Conservation (phyloP, 345 rosid species). For the Ceriops decandra region DNA sequence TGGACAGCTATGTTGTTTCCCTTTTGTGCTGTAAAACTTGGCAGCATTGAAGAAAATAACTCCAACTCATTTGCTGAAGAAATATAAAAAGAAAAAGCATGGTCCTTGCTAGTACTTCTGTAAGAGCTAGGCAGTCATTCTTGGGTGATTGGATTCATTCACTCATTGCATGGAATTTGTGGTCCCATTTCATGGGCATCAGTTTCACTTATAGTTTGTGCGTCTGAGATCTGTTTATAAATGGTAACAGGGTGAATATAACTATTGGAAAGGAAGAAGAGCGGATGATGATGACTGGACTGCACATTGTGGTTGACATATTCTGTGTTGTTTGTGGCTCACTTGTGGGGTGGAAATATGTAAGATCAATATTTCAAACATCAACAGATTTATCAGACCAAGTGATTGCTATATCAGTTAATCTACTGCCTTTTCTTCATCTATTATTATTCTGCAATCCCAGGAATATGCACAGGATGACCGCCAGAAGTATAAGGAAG, state of each 20-base stretch:
- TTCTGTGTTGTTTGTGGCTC: constrained; percentile 78
- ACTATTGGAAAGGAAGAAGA: constrained; percentile 56
- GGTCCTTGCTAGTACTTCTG: neutral
- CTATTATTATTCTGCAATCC: neutral
- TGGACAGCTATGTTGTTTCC: too few species aligned
- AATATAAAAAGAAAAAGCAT: neutral
- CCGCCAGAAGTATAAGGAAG: constrained; percentile 72
- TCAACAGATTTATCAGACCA: constrained; percentile 6
- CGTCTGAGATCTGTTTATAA: constrained; percentile 12
- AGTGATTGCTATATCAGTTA: neutral
- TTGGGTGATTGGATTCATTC: neutral
- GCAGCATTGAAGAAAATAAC: too few species aligned
- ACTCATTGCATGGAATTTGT: neutral
- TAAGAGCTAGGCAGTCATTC: neutral
- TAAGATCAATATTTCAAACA: constrained; percentile 27
- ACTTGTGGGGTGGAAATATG: constrained; percentile 84
- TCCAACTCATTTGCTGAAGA: too few species aligned
- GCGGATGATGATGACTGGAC: constrained; percentile 71
- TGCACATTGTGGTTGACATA: constrained; percentile 79
- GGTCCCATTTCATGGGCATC: neutral
- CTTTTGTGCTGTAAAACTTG: too few species aligned
- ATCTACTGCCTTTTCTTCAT: neutral
- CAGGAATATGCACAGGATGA: constrained; percentile 61
- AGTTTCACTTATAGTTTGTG: neutral
- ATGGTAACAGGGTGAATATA: constrained; percentile 54